Conservation (phyloP, 345 rosid species). For the Lenwebbia sp. region DNA sequence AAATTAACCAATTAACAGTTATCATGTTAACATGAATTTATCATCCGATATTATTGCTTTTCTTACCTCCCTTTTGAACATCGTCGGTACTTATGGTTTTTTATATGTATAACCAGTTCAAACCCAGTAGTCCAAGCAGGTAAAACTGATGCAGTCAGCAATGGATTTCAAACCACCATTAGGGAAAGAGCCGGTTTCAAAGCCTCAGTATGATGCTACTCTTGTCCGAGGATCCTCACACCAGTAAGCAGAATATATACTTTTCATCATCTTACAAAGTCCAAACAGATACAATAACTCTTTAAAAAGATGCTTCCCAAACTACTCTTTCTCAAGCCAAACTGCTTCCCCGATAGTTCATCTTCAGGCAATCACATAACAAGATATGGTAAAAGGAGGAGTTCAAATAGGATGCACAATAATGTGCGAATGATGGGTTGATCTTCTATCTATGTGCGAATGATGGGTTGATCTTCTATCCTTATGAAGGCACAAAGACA, state of each 20-base stretch:
- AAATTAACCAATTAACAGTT: neutral
- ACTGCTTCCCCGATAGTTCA: neutral
- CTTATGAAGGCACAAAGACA: neutral
- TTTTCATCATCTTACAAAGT: neutral
- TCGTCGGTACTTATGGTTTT: neutral
- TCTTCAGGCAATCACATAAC: neutral
- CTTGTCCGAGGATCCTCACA: neutral
- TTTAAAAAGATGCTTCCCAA: neutral
- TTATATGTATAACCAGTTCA: neutral
- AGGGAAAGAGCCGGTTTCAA: neutral
- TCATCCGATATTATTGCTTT: neutral
- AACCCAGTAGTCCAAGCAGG: neutral
- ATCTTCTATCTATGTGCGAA: neutral
- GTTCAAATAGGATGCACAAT: neutral
- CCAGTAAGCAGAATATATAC: neutral
- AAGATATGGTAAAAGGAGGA: neutral
- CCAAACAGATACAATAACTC: neutral
- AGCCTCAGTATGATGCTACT: neutral
- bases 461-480: neutral
- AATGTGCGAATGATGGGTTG: neutral
- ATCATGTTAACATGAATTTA: neutral
- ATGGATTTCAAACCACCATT: neutral
- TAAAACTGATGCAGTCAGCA: neutral
- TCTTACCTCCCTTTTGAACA: neutral
- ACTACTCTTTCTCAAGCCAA: neutral